Base-by-base conservation (phyloP, 139 green algal species). In the Zygnema circumcarinatum region DNA sequence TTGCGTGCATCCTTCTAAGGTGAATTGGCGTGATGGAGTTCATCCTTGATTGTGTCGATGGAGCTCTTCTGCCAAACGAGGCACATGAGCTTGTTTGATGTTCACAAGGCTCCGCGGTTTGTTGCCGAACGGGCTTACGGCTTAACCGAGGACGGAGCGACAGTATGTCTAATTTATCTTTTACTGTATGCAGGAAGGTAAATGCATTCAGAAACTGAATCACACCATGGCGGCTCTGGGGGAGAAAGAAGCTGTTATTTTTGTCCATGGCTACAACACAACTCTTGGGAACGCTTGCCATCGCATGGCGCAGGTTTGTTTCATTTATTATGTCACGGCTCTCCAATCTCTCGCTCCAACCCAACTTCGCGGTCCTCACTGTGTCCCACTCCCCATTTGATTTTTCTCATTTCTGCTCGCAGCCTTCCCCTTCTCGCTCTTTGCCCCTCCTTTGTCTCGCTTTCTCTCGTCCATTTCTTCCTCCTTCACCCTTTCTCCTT, bases 261-360 rank as follows among this genome's bases (percentile, higher is more conserved):
- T 74, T n/a, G 75, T 83, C 25, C 75, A 83, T 41, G 75, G 75
- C 16, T 83, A 83, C 75, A 83, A 83, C 75, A 67, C 72, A 16
- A 32, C 21, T 35, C 72, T 79, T 36, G 20, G 33, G 20, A 79
- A 79, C 72, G 72, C 72, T 22, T 47, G 21, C 21, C 72, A 79
- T 35, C 72, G 72, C 72, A 79, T 79, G 72, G 72, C 72, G 16
- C 72, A 79, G 72, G 72, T 79, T n/a, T n/a, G n/a, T n/a, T n/a
- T n/a, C n/a, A n/a, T n/a, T n/a, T n/a, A n/a, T n/a, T n/a, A n/a
- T n/a, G n/a, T n/a, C n/a, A n/a, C n/a, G n/a, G n/a, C n/a, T n/a
- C n/a, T n/a, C n/a, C n/a, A n/a, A n/a, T n/a, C n/a, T n/a, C n/a
- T n/a, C n/a, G n/a, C n/a, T n/a, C n/a, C n/a, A n/a, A n/a, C n/a